Evolutionary conservation across 768 basidiomycete genomes (phyloP).

Genomic region (Mycena venus): DNA sequence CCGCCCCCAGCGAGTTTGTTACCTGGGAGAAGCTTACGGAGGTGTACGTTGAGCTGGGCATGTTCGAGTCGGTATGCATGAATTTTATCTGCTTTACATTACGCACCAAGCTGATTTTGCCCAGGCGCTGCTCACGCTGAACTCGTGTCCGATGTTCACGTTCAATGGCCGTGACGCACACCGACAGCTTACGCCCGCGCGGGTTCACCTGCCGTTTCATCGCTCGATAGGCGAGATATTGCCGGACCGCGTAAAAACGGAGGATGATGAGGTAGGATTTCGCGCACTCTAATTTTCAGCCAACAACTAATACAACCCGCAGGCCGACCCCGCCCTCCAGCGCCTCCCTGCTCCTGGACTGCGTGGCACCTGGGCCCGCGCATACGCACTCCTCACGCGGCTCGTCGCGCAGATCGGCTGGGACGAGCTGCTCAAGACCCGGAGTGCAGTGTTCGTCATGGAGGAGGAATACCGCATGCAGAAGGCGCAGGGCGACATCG

Average conservation of each 20-base stretch:
- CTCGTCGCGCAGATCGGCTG: conserved; percentile 97
- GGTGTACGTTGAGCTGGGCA: conserved; percentile 90
- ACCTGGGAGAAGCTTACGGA: conserved; percentile 99
- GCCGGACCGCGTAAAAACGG: conserved; percentile 83
- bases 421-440: conserved; percentile 97
- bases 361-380: conserved; percentile 95
- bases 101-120: conserved; percentile 21
- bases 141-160: conserved; percentile 99
- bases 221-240: conserved; percentile 91
- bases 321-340: conserved; percentile 94
- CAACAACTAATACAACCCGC: neutral
- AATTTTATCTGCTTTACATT: conserved; percentile 24
- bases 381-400: conserved; percentile 90
- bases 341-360: conserved; percentile 96
- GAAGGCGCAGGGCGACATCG: conserved; percentile 84
- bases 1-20: conserved; percentile 97
- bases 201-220: conserved; percentile 89
- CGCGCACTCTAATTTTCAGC: neutral
- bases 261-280: conserved; percentile 82
- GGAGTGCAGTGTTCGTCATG: conserved; percentile 98
- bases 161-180: conserved; percentile 97
- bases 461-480: conserved; percentile 99
- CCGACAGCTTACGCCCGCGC: conserved; percentile 82
- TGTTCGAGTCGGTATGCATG: conserved; percentile 77
- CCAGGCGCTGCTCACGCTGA: conserved; percentile 90